phyloP scores from a whole-genome alignment of 1,284 basidiomycete genomes.

The Moesziomyces sp. region DNA sequence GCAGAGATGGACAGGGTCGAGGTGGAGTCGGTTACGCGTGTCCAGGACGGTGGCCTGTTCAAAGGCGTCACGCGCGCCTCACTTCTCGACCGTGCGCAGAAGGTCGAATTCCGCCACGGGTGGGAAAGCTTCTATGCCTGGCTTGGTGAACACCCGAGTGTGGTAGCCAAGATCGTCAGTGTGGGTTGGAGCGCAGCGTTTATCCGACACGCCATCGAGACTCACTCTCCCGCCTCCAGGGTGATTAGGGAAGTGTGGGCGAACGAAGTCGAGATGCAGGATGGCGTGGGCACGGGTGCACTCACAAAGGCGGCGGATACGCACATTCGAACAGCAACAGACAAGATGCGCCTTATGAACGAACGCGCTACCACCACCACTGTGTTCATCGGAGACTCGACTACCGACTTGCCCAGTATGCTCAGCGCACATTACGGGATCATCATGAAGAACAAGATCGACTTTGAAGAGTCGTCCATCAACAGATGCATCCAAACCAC shows the following conservation, averaged over 20 bases:
- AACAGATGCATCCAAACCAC: slow-evolving; percentile 6
- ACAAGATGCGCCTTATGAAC: slow-evolving; percentile 50
- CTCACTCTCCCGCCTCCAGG: neutral
- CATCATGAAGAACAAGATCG: slow-evolving; percentile 38
- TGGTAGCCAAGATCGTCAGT: slow-evolving; percentile 51
- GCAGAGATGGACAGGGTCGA: slow-evolving; percentile 48
- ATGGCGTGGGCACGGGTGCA: slow-evolving; percentile 38
- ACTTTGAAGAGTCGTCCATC: slow-evolving; percentile 13
- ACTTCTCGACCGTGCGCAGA: slow-evolving; percentile 14
- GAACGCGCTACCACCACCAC: slow-evolving; percentile 4
- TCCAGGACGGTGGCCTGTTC: slow-evolving; percentile 55
- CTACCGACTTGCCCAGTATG: slow-evolving; percentile 59
- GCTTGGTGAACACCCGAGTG: slow-evolving; percentile 5
- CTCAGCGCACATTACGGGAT: slow-evolving; percentile 57
- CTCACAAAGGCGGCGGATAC: slow-evolving; percentile 25
- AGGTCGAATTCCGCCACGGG: slow-evolving; percentile 37
- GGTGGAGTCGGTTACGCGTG: slow-evolving; percentile 28
- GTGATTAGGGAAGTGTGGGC: slow-evolving; percentile 39
- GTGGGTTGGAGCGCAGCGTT: slow-evolving; percentile 62
- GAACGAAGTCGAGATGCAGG: slow-evolving; percentile 55
- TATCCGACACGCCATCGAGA: slow-evolving; percentile 40
- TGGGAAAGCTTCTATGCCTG: slow-evolving; percentile 41
- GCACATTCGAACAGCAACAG: slow-evolving; percentile 45
- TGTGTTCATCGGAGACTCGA: slow-evolving; percentile 62
- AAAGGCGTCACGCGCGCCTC: slow-evolving; percentile 11